These are phyloP conservation scores for Penicillium maclennaniae DNA, from an alignment of 495 filamentous ascomycete species.

Conservation along the genomic window DNA sequence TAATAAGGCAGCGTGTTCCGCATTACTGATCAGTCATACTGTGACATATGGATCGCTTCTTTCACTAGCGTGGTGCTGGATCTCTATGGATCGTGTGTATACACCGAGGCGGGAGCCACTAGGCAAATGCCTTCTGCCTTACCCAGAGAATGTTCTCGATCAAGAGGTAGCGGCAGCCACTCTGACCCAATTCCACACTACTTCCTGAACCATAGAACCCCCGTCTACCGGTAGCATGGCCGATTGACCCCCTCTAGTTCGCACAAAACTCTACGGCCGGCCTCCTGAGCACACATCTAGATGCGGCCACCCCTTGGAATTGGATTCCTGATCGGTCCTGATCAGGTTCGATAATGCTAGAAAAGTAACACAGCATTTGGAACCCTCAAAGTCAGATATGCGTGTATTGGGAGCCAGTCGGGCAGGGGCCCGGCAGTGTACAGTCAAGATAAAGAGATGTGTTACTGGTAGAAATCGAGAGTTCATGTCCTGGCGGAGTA, in stretches of 20 bases:
- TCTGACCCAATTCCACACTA: background rate
- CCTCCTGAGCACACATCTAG: constrained; percentile 10
- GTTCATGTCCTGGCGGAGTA: constrained; percentile 12
- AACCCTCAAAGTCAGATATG: background rate
- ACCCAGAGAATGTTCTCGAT: background rate
- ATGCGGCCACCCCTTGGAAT: background rate
- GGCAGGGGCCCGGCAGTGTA: constrained; percentile 4
- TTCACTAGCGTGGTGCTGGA: no score
- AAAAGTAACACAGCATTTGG: background rate
- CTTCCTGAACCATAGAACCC: background rate
- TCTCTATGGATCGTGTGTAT: no score
- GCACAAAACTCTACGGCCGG: constrained; percentile 5
- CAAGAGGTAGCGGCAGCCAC: no score
- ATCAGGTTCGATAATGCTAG: background rate
- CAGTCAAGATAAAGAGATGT: constrained; percentile 5
- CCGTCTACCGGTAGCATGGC: constrained; percentile 1
- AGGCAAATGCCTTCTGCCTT: background rate
- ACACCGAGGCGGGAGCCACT: no score
- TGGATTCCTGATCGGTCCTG: constrained; percentile 2
- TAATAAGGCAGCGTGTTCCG: no score
- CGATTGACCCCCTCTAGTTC: background rate
- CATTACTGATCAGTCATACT: no score
- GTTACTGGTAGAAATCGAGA: constrained; percentile 1
- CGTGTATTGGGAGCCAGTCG: constrained; percentile 4
- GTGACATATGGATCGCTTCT: background rate